Evolutionary conservation across 305 asterid genomes (phyloP).

Genomic region (Solanum hybrid): DNA sequence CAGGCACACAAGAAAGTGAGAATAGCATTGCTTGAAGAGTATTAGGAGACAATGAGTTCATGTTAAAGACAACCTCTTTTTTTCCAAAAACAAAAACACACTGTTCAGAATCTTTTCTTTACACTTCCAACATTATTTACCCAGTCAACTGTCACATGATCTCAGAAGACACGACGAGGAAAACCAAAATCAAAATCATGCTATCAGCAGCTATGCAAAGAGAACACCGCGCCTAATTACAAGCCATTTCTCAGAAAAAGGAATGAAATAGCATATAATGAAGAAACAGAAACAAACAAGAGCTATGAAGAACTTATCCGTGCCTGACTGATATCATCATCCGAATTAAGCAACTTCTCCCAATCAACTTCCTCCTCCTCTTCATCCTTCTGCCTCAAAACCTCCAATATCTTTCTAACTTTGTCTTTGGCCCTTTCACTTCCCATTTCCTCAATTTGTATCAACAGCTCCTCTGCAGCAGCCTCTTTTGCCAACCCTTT

Average conservation of each 20-base stretch:
- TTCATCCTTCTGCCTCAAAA: slow-evolving; percentile 52
- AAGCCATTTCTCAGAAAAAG: slow-evolving; percentile 5
- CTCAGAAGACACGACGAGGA: not conserved
- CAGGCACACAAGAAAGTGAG: not conserved
- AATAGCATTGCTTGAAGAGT: not conserved
- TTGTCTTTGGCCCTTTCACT: slow-evolving; percentile 33
- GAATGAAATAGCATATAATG: not conserved
- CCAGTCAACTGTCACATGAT: not conserved
- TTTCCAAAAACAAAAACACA: not conserved
- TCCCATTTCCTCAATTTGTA: slow-evolving; percentile 32
- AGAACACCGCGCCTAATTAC: not conserved
- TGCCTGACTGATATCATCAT: slow-evolving; percentile 32
- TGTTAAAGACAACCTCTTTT: not conserved
- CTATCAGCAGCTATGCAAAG: not conserved
- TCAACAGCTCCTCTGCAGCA: slow-evolving; percentile 50
- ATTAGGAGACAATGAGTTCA: not conserved
- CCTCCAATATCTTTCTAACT: slow-evolving; percentile 48
- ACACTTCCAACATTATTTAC: slow-evolving; percentile 6
- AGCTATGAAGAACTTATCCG: slow-evolving; percentile 6
- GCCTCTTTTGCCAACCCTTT: slow-evolving; percentile 86
- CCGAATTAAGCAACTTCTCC: slow-evolving; percentile 62
- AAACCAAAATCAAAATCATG: slow-evolving; percentile 1
- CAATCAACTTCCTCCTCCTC: slow-evolving; percentile 72
- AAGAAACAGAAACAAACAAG: not conserved
- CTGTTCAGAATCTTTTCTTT: slow-evolving; percentile 5